phyloP scores from a whole-genome alignment of 2,329 filamentous ascomycete genomes.

The Ceratocystis variospora region DNA sequence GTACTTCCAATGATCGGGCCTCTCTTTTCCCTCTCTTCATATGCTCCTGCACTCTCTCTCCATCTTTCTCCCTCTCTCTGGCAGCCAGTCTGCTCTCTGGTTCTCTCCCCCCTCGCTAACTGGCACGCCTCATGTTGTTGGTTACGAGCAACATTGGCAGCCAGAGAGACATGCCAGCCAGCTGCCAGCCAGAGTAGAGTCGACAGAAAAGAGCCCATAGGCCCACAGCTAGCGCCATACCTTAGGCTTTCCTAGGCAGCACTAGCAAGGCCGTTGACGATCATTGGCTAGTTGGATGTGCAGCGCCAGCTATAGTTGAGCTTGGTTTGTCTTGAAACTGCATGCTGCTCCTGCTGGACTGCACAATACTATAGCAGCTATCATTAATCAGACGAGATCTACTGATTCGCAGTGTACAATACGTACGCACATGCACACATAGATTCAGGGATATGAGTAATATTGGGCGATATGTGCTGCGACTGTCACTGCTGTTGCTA shows the following conservation, averaged over 20 bases:
- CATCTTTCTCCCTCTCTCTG: not conserved
- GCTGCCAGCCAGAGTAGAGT: not conserved
- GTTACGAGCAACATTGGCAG: not conserved
- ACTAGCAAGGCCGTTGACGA: not conserved
- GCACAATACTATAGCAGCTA: not conserved
- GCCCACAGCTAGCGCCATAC: not conserved
- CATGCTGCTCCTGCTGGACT: not conserved
- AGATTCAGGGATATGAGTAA: not conserved
- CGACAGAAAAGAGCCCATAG: not conserved
- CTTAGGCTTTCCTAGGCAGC: not conserved
- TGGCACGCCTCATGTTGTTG: not conserved
- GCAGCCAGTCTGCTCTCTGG: not conserved
- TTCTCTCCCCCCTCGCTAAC: constrained; percentile 1
- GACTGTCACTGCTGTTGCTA: too few species aligned
- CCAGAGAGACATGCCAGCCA: not conserved
- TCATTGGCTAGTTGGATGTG: not conserved
- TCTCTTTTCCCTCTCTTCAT: not conserved
- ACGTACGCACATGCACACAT: not conserved
- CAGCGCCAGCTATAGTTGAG: not conserved
- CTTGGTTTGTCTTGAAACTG: not conserved
- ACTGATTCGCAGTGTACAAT: not conserved
- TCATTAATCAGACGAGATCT: not conserved
- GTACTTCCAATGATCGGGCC: not conserved
- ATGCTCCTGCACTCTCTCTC: not conserved
- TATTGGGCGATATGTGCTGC: not conserved